phyloP scores from a whole-genome alignment of 305 asterid genomes.

The Fraxinus baroniana region DNA sequence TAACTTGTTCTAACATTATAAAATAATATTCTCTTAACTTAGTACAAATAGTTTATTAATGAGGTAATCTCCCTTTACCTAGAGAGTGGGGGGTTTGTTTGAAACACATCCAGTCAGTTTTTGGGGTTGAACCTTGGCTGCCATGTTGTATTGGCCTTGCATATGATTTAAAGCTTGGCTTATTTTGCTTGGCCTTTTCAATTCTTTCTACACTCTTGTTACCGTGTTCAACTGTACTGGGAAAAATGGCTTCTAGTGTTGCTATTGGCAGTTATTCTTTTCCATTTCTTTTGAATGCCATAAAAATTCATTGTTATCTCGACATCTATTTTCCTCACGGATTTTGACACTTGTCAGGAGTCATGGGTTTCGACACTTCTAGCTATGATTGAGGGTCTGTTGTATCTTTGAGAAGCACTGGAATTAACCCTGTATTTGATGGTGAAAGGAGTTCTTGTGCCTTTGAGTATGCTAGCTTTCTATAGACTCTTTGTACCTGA shows the following conservation, averaged over 20 bases:
- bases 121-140: background rate
- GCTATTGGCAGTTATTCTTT: conserved; percentile 14
- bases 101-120: background rate
- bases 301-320: conserved; percentile 3
- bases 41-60: background rate
- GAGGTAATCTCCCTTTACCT: background rate
- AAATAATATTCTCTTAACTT: background rate
- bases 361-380: conserved; percentile 15
- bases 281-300: conserved; percentile 16
- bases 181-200: background rate
- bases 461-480: conserved; percentile 29
- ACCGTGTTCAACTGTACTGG: background rate
- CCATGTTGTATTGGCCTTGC: background rate
- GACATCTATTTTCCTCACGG: conserved; percentile 22
- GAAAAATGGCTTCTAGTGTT: conserved; percentile 14
- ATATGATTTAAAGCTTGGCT: background rate
- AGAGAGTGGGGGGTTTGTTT: background rate
- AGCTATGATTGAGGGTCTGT: conserved; percentile 49
- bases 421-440: conserved; percentile 42
- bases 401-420: conserved; percentile 46
- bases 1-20: background rate
- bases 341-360: conserved; percentile 36
- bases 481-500: conserved; percentile 25
- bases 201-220: background rate
- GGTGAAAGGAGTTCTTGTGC: conserved; percentile 43